Evolutionary conservation across 2,329 filamentous ascomycete genomes (phyloP), one percentile per base, ranked within the genome.

Genomic region (Ophiostoma populinum): DNA sequence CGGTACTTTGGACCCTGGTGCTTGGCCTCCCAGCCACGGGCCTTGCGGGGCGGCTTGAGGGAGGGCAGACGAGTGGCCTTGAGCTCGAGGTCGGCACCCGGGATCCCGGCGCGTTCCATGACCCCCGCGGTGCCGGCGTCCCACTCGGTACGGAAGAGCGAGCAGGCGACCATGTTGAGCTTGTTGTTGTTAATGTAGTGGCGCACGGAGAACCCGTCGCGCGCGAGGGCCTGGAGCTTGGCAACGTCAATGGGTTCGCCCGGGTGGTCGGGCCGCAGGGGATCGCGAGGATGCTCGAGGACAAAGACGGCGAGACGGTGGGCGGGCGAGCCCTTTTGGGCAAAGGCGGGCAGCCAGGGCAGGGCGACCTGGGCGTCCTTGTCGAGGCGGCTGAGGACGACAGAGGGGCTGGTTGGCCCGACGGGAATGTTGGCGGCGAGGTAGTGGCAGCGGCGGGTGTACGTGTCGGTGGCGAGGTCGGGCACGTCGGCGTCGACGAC

Each of bases 401-500:
- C 55, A 26, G 66, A 70, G 6, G 68, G 68, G 21, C 56, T 66
- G 34, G 57, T 55, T 4, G 67, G 67, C 44, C 51, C 53, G 43
- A 72, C 52, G 25, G 65, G 63, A 32, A 74, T 55, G 53, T 74
- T 74, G 50, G 62, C 71, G 15, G 86, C 87, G 25, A 95, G 66
- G 58, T 78, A 94, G 58, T 95, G 87, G 55, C 80, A 90, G 49
- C 82, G 73, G 53, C 77, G 79, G 42, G 68, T 65, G 59, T 92
- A 98, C 42, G 61, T 60, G 54, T 98, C 80, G 15, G 59, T 67
- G 41, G 78, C 75, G 5, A 77, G 55, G 44, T 86, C 72, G 36
- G 90, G 90, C 0, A 95, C 83, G 58, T 98, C 90, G 1, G 83
- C 67, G 57, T 98, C 87, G 42, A 95, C 64, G 34, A 95, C 78